Base-by-base conservation (phyloP, 257 asterid species). In the Sherardia arvensis region DNA sequence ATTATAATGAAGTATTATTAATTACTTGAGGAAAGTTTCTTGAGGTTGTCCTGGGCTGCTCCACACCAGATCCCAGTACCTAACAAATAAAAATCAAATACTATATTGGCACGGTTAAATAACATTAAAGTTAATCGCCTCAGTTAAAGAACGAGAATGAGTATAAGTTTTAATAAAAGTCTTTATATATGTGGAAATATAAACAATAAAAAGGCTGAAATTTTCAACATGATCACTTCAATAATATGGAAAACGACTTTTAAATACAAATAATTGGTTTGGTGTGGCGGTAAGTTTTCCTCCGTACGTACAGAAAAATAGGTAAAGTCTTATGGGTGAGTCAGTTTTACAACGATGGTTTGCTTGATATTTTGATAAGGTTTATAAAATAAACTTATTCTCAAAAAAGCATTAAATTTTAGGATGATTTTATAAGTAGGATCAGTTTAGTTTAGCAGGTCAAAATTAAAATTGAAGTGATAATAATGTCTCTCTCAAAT, bases 31-130 rank as follows among this genome's bases (percentile, higher is more conserved):
- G 67, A 78, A 77, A 65, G 29, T 36, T 53, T 72, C 65, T 7
- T 4, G 9, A 6, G 51, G 53, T 5, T 61, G 66, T 8, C 69
- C 80, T 43, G 80, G 84, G 70, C 76, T 76, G 62, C 64, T 78
- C 96, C 91, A 87, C 11, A 79, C 73, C 9, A 77, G 62, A 74
- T 87, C 95, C 95, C 95, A 87, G 49, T 85, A 83, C 21, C 94
- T 87, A 73, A 43, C 6, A 2, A 43, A 4, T 36, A 36, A 10
- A 34, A 71, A 38, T 38, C 47, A 10, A 12, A 38, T 38, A 7
- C 17, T 43, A 15, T 30, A 30, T 30, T 43, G 20, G 17, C n/a
- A 12, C 0, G 47, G 47, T 15, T 38, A 38, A 38, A 38, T 15
- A 15, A 43, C 4, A 15, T 15, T 43, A 6, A 43, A n/a, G n/a